Conservation (phyloP, 768 basidiomycete species). For the Agaricus subrufescens region DNA sequence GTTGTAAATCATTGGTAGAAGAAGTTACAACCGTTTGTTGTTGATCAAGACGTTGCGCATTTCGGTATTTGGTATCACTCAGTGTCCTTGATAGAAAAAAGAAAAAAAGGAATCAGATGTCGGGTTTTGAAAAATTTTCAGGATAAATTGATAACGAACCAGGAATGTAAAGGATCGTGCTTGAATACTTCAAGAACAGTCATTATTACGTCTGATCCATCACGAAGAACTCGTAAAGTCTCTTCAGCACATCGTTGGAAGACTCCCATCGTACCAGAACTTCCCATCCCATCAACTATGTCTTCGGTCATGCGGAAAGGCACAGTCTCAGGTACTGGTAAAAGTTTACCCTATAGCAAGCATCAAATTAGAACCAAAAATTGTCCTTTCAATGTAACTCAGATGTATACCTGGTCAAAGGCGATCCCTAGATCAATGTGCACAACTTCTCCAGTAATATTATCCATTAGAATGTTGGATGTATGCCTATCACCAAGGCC, state of each 20-base stretch:
- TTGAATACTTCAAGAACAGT: constrained; percentile 97
- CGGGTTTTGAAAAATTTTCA: too few relatives aligned
- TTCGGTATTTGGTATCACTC: constrained; percentile 66
- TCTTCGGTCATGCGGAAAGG: constrained; percentile 95
- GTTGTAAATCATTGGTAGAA: constrained; percentile 18
- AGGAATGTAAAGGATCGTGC: constrained; percentile 91
- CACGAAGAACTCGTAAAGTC: constrained; percentile 85
- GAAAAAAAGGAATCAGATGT: too few relatives aligned
- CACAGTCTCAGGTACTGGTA: constrained; percentile 80
- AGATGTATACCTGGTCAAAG: constrained; percentile 75
- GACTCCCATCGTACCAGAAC: constrained; percentile 85
- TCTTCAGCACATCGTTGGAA: constrained; percentile 96
- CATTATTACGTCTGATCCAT: constrained; percentile 82
- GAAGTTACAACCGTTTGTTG: constrained; percentile 23
- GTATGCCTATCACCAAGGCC: constrained; percentile 92
- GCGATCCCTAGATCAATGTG: constrained; percentile 97
- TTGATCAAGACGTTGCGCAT: constrained; percentile 44
- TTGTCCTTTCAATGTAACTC: background rate
- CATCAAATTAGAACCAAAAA: background rate
- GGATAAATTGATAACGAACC: too few relatives aligned
- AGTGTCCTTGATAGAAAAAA: constrained; percentile 68
- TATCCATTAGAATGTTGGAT: constrained; percentile 89
- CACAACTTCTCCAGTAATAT: constrained; percentile 76
- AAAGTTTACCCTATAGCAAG: constrained; percentile 61
- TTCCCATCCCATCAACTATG: constrained; percentile 92